Percentiles rank a stretch among this genome's conserved stretches.
phyloP scores from a whole-genome alignment of 1,284 basidiomycete species.

The Fomitopsis schrenkii region DNA sequence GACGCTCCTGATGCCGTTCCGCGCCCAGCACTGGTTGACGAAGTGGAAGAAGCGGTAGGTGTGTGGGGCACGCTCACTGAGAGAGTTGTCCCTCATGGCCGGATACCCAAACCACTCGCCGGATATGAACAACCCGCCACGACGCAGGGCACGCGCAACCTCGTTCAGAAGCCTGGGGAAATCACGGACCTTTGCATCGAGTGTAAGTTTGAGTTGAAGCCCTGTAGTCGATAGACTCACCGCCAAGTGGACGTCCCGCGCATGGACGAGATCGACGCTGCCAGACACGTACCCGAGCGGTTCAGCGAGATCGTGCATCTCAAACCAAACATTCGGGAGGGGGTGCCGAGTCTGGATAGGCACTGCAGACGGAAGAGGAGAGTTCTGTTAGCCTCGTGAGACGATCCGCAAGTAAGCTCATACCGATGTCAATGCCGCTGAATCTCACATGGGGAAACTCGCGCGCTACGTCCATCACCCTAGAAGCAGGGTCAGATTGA shows the following conservation, averaged over 20 bases:
- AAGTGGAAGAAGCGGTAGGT: conserved; percentile 36
- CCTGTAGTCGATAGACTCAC: conserved; percentile 34
- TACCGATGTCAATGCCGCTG: conserved; percentile 70
- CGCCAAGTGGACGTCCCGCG: conserved; percentile 51
- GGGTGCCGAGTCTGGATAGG: conserved; percentile 65
- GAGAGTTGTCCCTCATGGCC: conserved; percentile 31
- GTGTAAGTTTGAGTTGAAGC: conserved; percentile 5
- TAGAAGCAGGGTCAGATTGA: conserved; percentile 23
- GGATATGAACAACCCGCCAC: conserved; percentile 61
- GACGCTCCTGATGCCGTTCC: conserved; percentile 33
- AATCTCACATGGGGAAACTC: conserved; percentile 61
- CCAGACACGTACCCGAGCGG: conserved; percentile 43
- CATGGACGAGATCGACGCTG: conserved; percentile 61
- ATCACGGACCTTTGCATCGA: conserved; percentile 38
- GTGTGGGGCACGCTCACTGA: conserved; percentile 18
- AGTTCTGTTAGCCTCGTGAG: conserved; percentile 1
- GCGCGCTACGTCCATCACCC: conserved; percentile 68
- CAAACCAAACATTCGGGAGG: conserved; percentile 54
- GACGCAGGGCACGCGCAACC: conserved; percentile 53
- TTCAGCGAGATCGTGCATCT: conserved; percentile 56
- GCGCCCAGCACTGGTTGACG: conserved; percentile 34
- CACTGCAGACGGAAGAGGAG: conserved; percentile 34
- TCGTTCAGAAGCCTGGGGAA: conserved; percentile 51
- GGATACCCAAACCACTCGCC: conserved; percentile 52
- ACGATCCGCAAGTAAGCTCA: conserved; percentile 15